phyloP scores from a whole-genome alignment of 257 asterid genomes.

The Petrea volubilis region DNA sequence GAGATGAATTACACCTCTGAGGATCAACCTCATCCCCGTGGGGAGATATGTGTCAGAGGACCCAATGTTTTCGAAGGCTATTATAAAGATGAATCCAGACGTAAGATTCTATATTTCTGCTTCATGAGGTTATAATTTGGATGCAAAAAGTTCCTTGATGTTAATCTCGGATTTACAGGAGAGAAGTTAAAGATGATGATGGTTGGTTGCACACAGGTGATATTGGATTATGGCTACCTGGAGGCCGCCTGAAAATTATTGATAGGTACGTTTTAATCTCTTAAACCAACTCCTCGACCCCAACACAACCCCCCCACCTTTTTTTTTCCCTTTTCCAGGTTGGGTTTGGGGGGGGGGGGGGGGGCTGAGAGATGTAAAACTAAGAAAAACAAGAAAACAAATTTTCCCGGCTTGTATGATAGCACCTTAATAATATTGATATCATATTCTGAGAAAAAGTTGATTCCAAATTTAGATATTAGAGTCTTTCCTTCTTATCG shows the following conservation, averaged over 20 bases:
- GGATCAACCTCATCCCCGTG: slow-evolving; percentile 96
- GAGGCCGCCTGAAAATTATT: slow-evolving; percentile 90
- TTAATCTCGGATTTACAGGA: slow-evolving; percentile 49
- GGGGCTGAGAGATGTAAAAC: too few species aligned
- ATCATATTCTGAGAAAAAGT: not conserved
- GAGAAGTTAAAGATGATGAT: slow-evolving; percentile 80
- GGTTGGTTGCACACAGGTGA: slow-evolving; percentile 98
- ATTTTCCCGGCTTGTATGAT: not conserved
- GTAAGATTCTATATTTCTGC: slow-evolving; percentile 40
- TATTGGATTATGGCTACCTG: slow-evolving; percentile 95
- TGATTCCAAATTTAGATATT: not conserved
- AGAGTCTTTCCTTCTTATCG: not conserved
- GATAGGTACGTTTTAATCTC: slow-evolving; percentile 61
- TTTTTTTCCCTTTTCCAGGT: too few species aligned
- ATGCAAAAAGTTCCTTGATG: slow-evolving; percentile 20
- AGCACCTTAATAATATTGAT: not conserved
- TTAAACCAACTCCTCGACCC: not conserved
- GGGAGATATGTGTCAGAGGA: slow-evolving; percentile 97
- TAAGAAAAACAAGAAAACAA: not conserved
- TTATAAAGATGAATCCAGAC: slow-evolving; percentile 87
- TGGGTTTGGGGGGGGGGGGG: too few species aligned
- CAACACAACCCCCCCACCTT: too few species aligned
- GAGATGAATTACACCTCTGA: slow-evolving; percentile 94
- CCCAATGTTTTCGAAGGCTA: slow-evolving; percentile 86
- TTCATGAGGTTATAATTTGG: slow-evolving; percentile 21